phyloP scores from a whole-genome alignment of 2,329 filamentous ascomycete genomes.

The Arthrobotrys musiformis region DNA sequence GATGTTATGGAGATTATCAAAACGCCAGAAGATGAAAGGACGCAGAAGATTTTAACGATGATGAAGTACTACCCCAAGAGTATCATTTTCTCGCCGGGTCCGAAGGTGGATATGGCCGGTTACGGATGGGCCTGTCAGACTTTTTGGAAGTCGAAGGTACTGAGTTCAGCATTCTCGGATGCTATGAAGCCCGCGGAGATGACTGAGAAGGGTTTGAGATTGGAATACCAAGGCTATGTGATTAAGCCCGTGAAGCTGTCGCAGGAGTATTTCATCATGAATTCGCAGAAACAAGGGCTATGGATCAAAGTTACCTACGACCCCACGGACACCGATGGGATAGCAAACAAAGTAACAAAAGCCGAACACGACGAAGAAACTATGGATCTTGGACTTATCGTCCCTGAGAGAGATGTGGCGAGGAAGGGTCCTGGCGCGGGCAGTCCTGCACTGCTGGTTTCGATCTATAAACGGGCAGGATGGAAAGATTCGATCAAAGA shows the following conservation, averaged over 20 bases:
- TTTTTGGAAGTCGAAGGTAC: conserved; percentile 41
- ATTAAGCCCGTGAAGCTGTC: conserved; percentile 33
- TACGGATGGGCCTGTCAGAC: conserved; percentile 43
- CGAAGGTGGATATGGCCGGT: conserved; percentile 16
- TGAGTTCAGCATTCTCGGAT: conserved; percentile 23
- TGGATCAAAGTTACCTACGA: conserved; percentile 44
- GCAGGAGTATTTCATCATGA: conserved; percentile 20
- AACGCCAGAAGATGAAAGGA: conserved; percentile 32
- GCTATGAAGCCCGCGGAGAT: conserved; percentile 27
- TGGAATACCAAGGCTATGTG: conserved; percentile 36
- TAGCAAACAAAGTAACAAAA: conserved; percentile 5
- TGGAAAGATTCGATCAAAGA: conserved; percentile 40
- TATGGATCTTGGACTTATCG: conserved; percentile 31
- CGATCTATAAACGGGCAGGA: conserved; percentile 26
- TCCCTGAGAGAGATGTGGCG: conserved; percentile 24
- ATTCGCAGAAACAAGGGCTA: conserved; percentile 12
- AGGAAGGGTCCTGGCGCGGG: conserved; percentile 29
- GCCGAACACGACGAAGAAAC: conserved; percentile 16
- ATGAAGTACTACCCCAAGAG: conserved; percentile 30
- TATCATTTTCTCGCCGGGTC: conserved; percentile 41
- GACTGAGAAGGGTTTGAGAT: conserved; percentile 26
- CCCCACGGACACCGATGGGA: conserved; percentile 12
- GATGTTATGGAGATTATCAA: conserved; percentile 35
- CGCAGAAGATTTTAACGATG: conserved; percentile 30
- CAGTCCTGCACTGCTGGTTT: conserved; percentile 23